Percentiles rank a stretch among this genome's conserved stretches.
Conservation (phyloP, 495 filamentous ascomycete species). For the Lasiosphaeria ovina region DNA sequence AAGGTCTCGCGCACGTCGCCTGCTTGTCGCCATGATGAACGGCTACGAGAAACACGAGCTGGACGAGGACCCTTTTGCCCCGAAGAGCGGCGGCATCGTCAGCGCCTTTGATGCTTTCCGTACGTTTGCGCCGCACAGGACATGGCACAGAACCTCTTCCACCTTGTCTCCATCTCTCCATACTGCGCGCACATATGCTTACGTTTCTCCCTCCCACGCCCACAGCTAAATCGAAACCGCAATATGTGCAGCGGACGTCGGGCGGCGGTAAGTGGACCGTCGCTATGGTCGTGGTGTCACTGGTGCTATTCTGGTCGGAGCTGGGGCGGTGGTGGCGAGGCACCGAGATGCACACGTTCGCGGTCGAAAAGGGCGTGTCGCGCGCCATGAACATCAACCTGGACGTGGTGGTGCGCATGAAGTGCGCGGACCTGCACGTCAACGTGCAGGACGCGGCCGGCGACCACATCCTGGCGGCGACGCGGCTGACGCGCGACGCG, state of each 20-base stretch:
- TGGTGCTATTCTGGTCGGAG: slow-evolving; percentile 72
- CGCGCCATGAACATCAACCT: slow-evolving; percentile 91
- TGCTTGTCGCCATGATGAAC: slow-evolving; percentile 42
- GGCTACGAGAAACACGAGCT: slow-evolving; percentile 65
- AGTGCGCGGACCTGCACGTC: slow-evolving; percentile 81
- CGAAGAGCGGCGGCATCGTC: slow-evolving; percentile 64
- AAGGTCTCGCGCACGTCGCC: neutral
- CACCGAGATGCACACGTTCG: slow-evolving; percentile 81
- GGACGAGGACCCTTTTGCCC: slow-evolving; percentile 75
- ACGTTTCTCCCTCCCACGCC: slow-evolving; percentile 27
- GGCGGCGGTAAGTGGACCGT: slow-evolving; percentile 94
- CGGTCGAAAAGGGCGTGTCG: slow-evolving; percentile 88
- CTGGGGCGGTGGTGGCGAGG: slow-evolving; percentile 79
- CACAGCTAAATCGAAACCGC: slow-evolving; percentile 91
- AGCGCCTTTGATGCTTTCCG: slow-evolving; percentile 96
- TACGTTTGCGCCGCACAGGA: slow-evolving; percentile 47
- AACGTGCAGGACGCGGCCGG: slow-evolving; percentile 97
- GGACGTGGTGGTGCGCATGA: slow-evolving; percentile 90
- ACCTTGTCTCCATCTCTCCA: neutral
- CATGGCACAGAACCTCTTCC: no score
- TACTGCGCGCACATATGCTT: neutral
- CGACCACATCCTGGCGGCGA: slow-evolving; percentile 82
- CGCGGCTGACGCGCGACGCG: slow-evolving; percentile 67
- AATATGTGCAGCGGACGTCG: slow-evolving; percentile 76
- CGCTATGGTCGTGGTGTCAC: slow-evolving; percentile 67